Conservation (phyloP, 106 monocot species). For the Iris macrosiphon region DNA sequence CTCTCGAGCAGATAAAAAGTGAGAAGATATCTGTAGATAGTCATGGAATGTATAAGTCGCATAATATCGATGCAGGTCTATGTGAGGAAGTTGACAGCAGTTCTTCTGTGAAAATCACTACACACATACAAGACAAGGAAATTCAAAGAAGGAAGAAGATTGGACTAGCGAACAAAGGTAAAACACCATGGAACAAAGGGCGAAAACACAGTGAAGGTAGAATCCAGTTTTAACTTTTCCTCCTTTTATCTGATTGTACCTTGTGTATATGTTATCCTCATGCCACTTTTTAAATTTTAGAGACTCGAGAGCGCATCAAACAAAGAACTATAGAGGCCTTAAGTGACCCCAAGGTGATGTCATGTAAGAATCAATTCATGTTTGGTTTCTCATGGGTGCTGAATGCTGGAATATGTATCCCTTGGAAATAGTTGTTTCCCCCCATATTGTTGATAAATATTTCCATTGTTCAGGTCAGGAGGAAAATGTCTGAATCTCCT, state of each 20-base stretch:
- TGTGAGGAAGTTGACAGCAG: background rate
- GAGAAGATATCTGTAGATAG: background rate
- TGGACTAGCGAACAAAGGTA: slow-evolving; percentile 81
- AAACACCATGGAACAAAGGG: slow-evolving; percentile 83
- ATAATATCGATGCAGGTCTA: background rate
- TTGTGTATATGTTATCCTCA: background rate
- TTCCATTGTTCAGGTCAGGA: slow-evolving; percentile 74
- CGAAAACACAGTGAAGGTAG: slow-evolving; percentile 62
- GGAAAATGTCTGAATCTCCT: slow-evolving; percentile 55
- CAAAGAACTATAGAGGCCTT: slow-evolving; percentile 72
- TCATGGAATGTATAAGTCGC: slow-evolving; percentile 2
- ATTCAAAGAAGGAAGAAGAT: slow-evolving; percentile 67
- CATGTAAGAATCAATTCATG: slow-evolving; percentile 62
- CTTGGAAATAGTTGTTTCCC: no score
- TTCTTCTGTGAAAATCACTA: slow-evolving; percentile 2
- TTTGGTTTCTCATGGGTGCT: slow-evolving; percentile 1
- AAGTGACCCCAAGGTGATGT: slow-evolving; percentile 92
- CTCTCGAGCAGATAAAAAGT: background rate
- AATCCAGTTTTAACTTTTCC: background rate
- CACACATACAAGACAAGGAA: slow-evolving; percentile 26
- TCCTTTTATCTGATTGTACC: slow-evolving; percentile 7
- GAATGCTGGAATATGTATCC: no score
- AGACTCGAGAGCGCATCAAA: slow-evolving; percentile 66
- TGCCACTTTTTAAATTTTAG: no score
- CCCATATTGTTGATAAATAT: no score